Percentiles rank a stretch among this genome's conserved stretches.
Conservation (phyloP, 2,329 filamentous ascomycete species). For the Colletotrichum theobromicola region DNA sequence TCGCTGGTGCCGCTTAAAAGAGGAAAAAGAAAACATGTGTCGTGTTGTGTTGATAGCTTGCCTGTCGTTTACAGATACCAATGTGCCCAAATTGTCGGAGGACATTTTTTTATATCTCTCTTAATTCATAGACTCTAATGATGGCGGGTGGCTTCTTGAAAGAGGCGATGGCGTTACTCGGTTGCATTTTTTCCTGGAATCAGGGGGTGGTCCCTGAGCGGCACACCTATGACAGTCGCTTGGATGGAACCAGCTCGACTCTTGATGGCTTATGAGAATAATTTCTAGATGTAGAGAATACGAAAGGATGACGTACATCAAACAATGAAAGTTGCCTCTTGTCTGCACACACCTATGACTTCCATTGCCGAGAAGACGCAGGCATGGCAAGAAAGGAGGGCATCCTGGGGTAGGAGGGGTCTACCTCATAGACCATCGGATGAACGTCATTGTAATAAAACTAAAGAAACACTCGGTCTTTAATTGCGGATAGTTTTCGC, state of each 20-base stretch:
- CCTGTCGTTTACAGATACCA: not conserved
- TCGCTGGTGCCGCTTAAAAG: not conserved
- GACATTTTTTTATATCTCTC: not conserved
- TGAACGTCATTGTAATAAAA: no score
- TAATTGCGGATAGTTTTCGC: no score
- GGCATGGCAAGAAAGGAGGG: no score
- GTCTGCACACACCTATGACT: not conserved
- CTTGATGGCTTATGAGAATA: not conserved
- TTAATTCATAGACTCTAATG: not conserved
- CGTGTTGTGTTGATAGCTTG: not conserved
- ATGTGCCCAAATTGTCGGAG: not conserved
- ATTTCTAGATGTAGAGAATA: not conserved
- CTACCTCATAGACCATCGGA: no score
- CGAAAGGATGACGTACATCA: not conserved
- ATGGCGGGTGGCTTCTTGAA: not conserved
- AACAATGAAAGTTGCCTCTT: not conserved
- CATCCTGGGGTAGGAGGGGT: no score
- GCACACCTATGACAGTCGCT: not conserved
- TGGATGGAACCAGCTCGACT: not conserved
- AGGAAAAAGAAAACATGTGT: not conserved
- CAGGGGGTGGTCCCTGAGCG: not conserved
- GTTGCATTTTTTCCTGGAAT: not conserved
- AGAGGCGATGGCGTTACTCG: not conserved
- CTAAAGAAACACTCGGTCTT: no score
- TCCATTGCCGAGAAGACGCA: no score